Conservation (phyloP, 106 monocot genomes). For the Dendrobium officinale region DNA sequence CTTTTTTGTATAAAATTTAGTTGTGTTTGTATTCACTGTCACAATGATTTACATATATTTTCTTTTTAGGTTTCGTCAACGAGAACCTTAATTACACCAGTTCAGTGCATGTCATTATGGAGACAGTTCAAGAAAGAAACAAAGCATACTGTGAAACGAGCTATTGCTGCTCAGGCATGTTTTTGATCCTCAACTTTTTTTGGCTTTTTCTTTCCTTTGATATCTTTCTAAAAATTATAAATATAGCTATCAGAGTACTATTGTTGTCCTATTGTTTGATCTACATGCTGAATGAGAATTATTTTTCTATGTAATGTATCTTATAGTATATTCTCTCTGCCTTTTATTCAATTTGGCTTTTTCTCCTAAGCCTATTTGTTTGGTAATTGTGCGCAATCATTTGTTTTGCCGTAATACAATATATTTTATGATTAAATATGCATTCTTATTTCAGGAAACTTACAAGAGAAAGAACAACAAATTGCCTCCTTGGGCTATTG, state of each 20-base stretch:
- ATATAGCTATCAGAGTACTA: no score
- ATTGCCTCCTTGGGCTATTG: constrained; percentile 93
- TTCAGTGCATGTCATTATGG: constrained; percentile 22
- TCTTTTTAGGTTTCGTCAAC: not conserved
- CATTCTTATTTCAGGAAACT: constrained; percentile 48
- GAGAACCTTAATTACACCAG: constrained; percentile 14
- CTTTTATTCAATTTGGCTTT: no score
- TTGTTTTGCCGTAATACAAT: not conserved
- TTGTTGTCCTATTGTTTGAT: no score
- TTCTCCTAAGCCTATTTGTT: not conserved
- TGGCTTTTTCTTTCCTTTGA: no score
- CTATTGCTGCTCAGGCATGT: not conserved
- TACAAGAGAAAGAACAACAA: constrained; percentile 82
- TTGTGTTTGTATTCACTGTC: no score
- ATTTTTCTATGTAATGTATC: no score
- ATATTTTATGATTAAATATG: not conserved
- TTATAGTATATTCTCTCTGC: not conserved
- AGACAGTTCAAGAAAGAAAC: constrained; percentile 18
- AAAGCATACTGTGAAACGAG: not conserved
- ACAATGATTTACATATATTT: no score
- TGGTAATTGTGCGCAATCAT: not conserved
- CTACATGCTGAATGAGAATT: no score
- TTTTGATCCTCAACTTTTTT: no score
- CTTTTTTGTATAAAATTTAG: no score
- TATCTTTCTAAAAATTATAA: no score